Base-by-base conservation (phyloP, 306 rosid species). In the Geum urbanum region DNA sequence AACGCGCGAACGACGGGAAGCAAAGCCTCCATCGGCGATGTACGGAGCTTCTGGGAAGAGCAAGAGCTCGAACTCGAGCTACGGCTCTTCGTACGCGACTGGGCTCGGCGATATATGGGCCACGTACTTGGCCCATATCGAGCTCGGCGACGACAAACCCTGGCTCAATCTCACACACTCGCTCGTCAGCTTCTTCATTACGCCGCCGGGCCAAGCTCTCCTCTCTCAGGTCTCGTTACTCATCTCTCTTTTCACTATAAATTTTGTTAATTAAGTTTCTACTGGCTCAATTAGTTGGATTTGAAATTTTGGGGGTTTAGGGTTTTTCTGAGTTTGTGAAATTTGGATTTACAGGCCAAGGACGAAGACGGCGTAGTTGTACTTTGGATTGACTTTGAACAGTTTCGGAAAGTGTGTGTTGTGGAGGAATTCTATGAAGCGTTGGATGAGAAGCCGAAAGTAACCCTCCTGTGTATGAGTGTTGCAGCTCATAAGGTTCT, bases 401-500 rank as follows among this genome's bases (percentile, higher is more conserved):
- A 83, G 46, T 84, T 91, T 69, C 79, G 79, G 48, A 81, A 77
- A 52, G 66, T 55, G 27, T 90, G 82, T 24, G 79, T 69, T 40
- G 39, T 81, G 18, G 82, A 57, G 76, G 88, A 85, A 24, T 76
- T 88, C 69, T 86, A 83, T 46, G 73, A 66, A 54, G 82, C 89
- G 81, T 71, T 91, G 58, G 80, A 76, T 74, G 97, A 80, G 63
- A 85, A 80, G 64, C 97, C 97, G 64, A 88, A 87, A 78, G 76
- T 83, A 58, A 85, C 89, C 66, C 91, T 94, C 63, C 65, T 71
- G 79, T 88, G 98, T 72, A 77, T 81, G 88, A 78, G 94, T 78
- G 86, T 81, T 49, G 90, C 98, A 32, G 80, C 83, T 71, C 98
- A 94, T 72, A 83, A 85, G 95, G 86, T 84, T 70, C 46, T 88